Base-by-base conservation (phyloP, 345 rosid species). In the Rhizophora apiculata region DNA sequence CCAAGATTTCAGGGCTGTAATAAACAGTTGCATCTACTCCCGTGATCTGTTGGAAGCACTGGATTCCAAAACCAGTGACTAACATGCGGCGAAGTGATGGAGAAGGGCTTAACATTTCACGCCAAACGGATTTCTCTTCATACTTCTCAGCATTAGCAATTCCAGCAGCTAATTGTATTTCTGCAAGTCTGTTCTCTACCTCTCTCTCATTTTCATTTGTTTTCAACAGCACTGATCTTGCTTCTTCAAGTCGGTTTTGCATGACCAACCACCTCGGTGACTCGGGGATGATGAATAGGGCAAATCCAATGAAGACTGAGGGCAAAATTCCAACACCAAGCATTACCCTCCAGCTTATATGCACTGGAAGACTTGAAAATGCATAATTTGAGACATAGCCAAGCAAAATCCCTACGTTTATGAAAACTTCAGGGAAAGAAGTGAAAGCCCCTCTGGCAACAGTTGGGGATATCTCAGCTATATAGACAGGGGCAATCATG, bases 331-430 rank as follows among this genome's bases (percentile, higher is more conserved):
- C 98, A 6, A 89, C 96, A 0, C 90, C 98, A 20, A 93, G 92
- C 98, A 93, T 93, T 54, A 93, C 72, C 76, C 97, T 85, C 98
- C 98, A 93, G 78, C 79, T 88, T 69, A 73, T 82, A 69, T 90
- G 90, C 30, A 69, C 85, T 4, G 97, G 74, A 36, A 93, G 82
- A 48, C 87, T 87, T 0, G 93, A 86, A 72, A 93, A 93, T 22
- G 85, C 90, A 63, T 86, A 93, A 73, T 93, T 93, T 8, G 98
- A 93, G 73, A 93, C 92, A 24, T 90, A 93, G 61, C 98, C 98
- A 3, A 93, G 93, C 70, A 93, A 76, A 75, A 93, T 93, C 34
- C 98, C 97, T 0, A 93, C 1, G 69, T 93, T 93, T 60, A 90
- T 93, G 81, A 84, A 89, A 56, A 87, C 84, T 84, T 90, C 98